These are phyloP conservation scores for Fusarium brevicatenulatum DNA, from an alignment of 2,329 filamentous ascomycete genomes.

Conservation along the genomic window DNA sequence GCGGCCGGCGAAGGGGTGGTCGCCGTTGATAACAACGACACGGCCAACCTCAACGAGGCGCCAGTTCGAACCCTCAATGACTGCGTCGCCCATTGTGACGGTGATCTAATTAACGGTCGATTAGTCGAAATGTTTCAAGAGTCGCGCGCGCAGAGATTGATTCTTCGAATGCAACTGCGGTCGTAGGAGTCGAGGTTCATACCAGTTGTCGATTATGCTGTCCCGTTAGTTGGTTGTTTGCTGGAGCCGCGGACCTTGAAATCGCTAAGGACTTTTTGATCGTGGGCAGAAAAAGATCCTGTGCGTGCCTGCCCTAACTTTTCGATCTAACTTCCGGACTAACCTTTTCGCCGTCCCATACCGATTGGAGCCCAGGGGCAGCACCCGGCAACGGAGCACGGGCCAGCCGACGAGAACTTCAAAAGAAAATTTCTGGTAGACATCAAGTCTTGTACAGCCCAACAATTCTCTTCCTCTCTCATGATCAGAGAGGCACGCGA, in stretches of 20 bases:
- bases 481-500: constrained; percentile 34
- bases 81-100: constrained; percentile 83
- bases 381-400: constrained; percentile 24
- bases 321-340: constrained; percentile 41
- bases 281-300: constrained; percentile 53
- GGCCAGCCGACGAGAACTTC: constrained; percentile 39
- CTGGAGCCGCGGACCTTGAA: constrained; percentile 51
- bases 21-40: constrained; percentile 87
- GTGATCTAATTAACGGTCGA: constrained; percentile 58
- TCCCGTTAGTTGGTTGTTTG: constrained; percentile 53
- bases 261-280: constrained; percentile 56
- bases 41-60: constrained; percentile 99
- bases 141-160: constrained; percentile 40
- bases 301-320: constrained; percentile 52
- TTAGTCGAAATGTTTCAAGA: constrained; percentile 48
- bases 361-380: not conserved
- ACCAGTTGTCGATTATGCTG: constrained; percentile 54
- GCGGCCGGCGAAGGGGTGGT: constrained; percentile 83
- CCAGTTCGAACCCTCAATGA: constrained; percentile 86
- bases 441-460: not conserved
- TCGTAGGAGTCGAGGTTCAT: constrained; percentile 48
- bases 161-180: constrained; percentile 39
- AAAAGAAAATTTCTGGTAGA: constrained; percentile 42
- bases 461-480: constrained; percentile 6
- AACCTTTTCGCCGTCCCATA: constrained; percentile 43